These are phyloP conservation scores for Stereum hirsutum DNA, from an alignment of 1,284 basidiomycete genomes.

Conservation along the genomic window DNA sequence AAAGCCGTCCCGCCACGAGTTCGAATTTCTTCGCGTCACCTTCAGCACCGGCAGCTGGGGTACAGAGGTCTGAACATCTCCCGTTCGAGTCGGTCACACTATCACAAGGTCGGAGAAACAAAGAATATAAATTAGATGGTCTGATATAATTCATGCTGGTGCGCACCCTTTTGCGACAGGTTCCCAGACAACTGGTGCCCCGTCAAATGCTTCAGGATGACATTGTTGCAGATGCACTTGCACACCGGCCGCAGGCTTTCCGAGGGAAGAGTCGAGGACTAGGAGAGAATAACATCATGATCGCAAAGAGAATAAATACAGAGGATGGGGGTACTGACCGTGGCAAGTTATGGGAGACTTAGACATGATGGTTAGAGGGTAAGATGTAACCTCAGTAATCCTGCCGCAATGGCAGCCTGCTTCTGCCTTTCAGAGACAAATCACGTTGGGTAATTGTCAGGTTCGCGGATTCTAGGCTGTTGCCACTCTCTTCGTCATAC, in stretches of 20 bases:
- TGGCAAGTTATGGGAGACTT: slow-evolving; percentile 88
- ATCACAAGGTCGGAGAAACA: slow-evolving; percentile 1
- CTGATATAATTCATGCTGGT: neutral
- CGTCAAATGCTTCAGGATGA: slow-evolving; percentile 15
- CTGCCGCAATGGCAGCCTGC: too few relatives aligned
- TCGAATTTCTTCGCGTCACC: slow-evolving; percentile 30
- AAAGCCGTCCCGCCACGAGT: slow-evolving; percentile 45
- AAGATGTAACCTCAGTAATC: too few relatives aligned
- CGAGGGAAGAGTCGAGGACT: slow-evolving; percentile 83
- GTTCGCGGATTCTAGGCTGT: too few relatives aligned
- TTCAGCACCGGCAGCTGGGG: slow-evolving; percentile 32
- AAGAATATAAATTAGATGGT: neutral
- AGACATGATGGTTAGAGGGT: slow-evolving; percentile 20
- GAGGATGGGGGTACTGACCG: slow-evolving; percentile 33
- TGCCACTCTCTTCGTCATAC: too few relatives aligned
- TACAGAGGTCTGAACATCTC: slow-evolving; percentile 66
- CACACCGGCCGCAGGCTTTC: slow-evolving; percentile 71
- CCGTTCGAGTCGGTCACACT: slow-evolving; percentile 80
- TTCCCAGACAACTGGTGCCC: slow-evolving; percentile 32
- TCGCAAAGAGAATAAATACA: neutral
- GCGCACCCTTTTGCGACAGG: slow-evolving; percentile 54
- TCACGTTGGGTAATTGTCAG: too few relatives aligned
- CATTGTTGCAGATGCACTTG: slow-evolving; percentile 49
- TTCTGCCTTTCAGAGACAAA: too few relatives aligned
- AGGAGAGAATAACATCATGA: neutral